These are phyloP conservation scores for Xerocomus minutiporus DNA, from an alignment of 1,284 basidiomycete species.

Conservation along the genomic window DNA sequence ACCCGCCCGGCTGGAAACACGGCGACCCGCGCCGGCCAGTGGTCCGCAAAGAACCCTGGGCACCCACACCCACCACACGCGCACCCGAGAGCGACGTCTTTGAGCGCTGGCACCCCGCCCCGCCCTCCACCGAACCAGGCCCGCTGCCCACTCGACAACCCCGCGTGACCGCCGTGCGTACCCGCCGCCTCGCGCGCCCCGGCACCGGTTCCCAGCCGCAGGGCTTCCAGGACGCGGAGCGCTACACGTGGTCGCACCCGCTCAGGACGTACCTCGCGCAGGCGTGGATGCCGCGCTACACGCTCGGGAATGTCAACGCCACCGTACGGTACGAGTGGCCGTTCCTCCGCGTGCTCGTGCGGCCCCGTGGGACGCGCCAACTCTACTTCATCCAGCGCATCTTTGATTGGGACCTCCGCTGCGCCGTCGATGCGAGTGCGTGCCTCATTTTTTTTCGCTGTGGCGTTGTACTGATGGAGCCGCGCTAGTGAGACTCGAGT, in stretches of 20 bases:
- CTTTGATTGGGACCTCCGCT: background rate
- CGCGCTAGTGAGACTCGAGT: background rate
- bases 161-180: background rate
- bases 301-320: slow-evolving; percentile 2
- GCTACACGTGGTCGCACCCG: slow-evolving; percentile 3
- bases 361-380: slow-evolving; percentile 3
- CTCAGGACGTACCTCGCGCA: slow-evolving; percentile 8
- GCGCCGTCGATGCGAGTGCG: slow-evolving; percentile 1
- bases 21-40: slow-evolving; percentile 2
- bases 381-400: slow-evolving; percentile 10
- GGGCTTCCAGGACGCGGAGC: background rate
- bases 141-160: background rate
- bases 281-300: slow-evolving; percentile 12
- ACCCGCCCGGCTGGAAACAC: slow-evolving; percentile 4
- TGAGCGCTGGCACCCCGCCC: background rate
- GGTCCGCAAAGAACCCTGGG: background rate
- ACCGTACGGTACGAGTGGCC: slow-evolving; percentile 7
- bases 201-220: too few species aligned
- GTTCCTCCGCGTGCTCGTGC: slow-evolving; percentile 3
- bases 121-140: background rate
- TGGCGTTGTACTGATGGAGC: background rate
- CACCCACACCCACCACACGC: background rate
- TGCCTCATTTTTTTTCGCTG: background rate
- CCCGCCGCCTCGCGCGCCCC: background rate
- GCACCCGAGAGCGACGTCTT: background rate